Percentiles rank a stretch among this genome's conserved stretches.
These are phyloP conservation scores for Phalaenopsis equestris DNA, from an alignment of 106 monocot genomes.

Conservation along the genomic window DNA sequence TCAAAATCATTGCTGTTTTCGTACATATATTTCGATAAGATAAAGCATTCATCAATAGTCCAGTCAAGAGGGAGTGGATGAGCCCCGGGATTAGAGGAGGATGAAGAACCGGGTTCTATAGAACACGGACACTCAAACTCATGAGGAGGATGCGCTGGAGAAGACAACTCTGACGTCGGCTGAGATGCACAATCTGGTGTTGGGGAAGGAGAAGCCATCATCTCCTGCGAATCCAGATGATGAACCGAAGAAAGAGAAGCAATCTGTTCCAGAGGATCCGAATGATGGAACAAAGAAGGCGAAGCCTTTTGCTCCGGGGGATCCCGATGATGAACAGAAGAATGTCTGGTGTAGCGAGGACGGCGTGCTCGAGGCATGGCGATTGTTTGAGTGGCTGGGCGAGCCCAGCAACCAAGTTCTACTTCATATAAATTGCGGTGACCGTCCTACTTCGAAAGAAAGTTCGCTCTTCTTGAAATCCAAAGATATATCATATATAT, in stretches of 20 bases:
- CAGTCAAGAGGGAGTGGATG: background rate
- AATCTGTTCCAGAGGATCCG: too few species aligned
- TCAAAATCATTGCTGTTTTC: background rate
- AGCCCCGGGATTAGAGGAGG: too few species aligned
- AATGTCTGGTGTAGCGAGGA: background rate
- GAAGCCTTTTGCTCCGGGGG: too few species aligned
- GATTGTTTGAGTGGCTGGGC: background rate
- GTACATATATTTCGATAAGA: background rate
- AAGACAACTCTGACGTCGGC: too few species aligned
- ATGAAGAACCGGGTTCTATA: background rate
- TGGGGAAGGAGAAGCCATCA: too few species aligned
- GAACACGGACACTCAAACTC: background rate
- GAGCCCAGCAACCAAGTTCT: background rate
- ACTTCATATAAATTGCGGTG: too few species aligned
- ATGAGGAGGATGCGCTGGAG: background rate
- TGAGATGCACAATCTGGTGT: too few species aligned
- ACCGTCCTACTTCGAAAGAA: too few species aligned
- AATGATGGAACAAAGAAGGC: too few species aligned
- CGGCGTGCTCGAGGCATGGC: background rate
- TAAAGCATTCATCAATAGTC: background rate
- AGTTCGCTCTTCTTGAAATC: too few species aligned
- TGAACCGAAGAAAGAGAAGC: background rate
- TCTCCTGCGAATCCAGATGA: too few species aligned
- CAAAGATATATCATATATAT: too few species aligned
- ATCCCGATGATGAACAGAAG: background rate